Base-by-base conservation (phyloP, 768 basidiomycete species). In the Cytidiella melzeri region DNA sequence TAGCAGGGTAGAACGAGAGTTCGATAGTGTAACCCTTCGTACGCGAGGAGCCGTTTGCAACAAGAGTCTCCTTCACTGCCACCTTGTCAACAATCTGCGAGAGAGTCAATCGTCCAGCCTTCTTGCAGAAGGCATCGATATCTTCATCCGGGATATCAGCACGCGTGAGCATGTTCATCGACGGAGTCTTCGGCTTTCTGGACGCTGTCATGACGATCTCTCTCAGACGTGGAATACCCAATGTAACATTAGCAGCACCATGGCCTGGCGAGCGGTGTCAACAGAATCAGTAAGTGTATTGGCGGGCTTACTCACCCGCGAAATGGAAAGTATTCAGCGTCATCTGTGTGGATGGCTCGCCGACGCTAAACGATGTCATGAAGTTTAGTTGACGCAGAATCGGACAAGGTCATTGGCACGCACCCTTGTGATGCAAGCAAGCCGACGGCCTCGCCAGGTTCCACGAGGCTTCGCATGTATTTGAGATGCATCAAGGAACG, bases 131-230 rank as follows among this genome's bases (percentile, higher is more conserved):
- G 7, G 69, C 61, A 45, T 80, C 79, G 51, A 91, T 70, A 42
- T 87, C 79, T 18, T 74, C 68, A 19, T 71, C 66, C 3, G 77
- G 56, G 23, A 79, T 68, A 23, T 73, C 77, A 0, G 72, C 66
- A 9, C 77, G 74, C 37, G 93, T 74, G 40, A 76, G 77, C 73
- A 98, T 87, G 26, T 74, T 83, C 96, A 99, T 99, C 4, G 92
- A 97, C 5, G 96, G 96, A 1, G 96, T 99, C 66, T 92, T 95
- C 44, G 94, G 95, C 56, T 92, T 87, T 58, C 81, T 81, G 4
- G 95, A 94, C 5, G 96, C 96, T 0, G 95, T 97, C 94, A 98
- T 97, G 58, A 99, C 91, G 61, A 99, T 96, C 71, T 99, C 96
- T 66, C 95, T 85, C 5, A 99, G 74, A 62, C 96, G 95, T 36